Evolutionary conservation across 2,329 filamentous ascomycete species (phyloP).

Genomic region (Escovopsis sp.): DNA sequence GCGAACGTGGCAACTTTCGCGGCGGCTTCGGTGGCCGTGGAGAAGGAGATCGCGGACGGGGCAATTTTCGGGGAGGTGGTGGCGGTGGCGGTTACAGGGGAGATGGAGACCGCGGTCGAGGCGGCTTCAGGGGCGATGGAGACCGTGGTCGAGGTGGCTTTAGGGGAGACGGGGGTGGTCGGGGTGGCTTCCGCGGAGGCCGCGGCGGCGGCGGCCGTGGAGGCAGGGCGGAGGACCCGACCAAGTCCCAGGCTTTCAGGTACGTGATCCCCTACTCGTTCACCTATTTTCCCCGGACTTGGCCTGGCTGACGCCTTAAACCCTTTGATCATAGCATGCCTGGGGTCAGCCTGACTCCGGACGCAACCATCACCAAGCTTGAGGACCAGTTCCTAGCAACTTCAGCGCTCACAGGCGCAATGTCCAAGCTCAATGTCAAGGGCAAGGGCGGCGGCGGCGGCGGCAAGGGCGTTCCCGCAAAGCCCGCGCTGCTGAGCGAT

Average conservation of each 20-base stretch:
- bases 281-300: too few species aligned
- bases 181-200: slow-evolving; percentile 9
- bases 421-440: slow-evolving; percentile 20
- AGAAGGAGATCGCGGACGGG: slow-evolving; percentile 6
- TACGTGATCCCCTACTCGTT: slow-evolving; percentile 3
- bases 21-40: slow-evolving; percentile 9
- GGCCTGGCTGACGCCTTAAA: not conserved
- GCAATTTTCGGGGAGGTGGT: slow-evolving; percentile 6
- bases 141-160: slow-evolving; percentile 7
- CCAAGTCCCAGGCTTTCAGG: slow-evolving; percentile 9
- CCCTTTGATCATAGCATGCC: slow-evolving; percentile 10
- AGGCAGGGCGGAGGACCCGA: slow-evolving; percentile 10
- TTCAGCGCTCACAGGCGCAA: slow-evolving; percentile 17
- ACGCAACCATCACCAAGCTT: slow-evolving; percentile 17
- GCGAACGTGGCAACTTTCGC: slow-evolving; percentile 7
- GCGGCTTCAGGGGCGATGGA: slow-evolving; percentile 7
- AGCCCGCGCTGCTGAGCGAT: slow-evolving; percentile 7
- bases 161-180: slow-evolving; percentile 6
- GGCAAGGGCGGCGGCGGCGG: slow-evolving; percentile 6
- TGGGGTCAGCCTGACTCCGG: slow-evolving; percentile 8
- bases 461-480: slow-evolving; percentile 4
- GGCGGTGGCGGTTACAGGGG: slow-evolving; percentile 8
- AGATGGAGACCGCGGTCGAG: slow-evolving; percentile 6
- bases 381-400: slow-evolving; percentile 25
- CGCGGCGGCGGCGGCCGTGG: slow-evolving; percentile 9